Base-by-base conservation (phyloP, 2,329 filamentous ascomycete genomes). In the Penicillium sp. region DNA sequence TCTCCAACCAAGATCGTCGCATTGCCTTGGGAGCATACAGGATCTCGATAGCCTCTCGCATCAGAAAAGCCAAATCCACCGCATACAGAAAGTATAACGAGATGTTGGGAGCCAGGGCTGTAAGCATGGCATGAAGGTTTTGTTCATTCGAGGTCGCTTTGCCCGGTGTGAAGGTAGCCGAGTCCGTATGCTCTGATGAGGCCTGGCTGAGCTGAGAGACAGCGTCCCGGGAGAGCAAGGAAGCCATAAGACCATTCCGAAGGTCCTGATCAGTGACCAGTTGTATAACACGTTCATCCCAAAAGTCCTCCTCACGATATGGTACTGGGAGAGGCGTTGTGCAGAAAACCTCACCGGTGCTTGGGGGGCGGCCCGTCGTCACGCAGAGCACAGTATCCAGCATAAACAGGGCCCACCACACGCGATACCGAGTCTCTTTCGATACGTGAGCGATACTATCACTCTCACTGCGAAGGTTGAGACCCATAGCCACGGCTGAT, bases 401-500 rank as follows among this genome's bases (percentile, higher is more conserved):
- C 20, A 59, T 51, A 28, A 68, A 67, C 2, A 72, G 44, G 11
- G 68, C 63, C 65, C 68, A 71, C 70, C 70, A 73, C 5, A 71
- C 60, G 11, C 67, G 58, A 44, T 69, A 70, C 11, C 68, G 63
- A 33, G 61, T 62, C 48, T 70, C 68, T 41, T 67, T 70, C 5
- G 67, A 65, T 4, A 56, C 47, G 36, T 64, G 56, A 4, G 56
- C 51, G 20, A 70, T 51, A 13, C 51, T 55, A 11, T 48, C 56
- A 29, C 61, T 69, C 32, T 66, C 64, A 39, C 64, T 72, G 21
- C 62, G 63, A 35, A 73, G 54, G 35, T 72, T 69, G 26, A 73
- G 51, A 2, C 68, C 70, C 57, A 73, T 59, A 0, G 66, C 59
- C 33, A 63, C 56, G 4, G 69, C 67, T 17, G 63, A 67, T 38